Evolutionary conservation across 257 asterid genomes (phyloP).

Genomic region (Anisodus acutangulus): DNA sequence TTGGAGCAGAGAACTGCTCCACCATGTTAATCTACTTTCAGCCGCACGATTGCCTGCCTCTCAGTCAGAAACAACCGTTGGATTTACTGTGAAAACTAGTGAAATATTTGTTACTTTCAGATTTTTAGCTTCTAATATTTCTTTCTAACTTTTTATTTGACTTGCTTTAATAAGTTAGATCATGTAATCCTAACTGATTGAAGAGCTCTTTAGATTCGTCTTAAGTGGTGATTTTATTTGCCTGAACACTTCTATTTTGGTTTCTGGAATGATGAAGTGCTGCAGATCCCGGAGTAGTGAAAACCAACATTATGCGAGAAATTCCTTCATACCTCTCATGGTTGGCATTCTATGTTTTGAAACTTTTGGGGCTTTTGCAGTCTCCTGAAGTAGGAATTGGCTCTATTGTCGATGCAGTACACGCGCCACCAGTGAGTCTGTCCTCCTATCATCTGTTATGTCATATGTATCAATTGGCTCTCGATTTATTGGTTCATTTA

Average conservation of each 20-base stretch:
- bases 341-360: conserved; percentile 52
- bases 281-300: conserved; percentile 88
- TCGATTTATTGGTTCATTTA: neutral
- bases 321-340: conserved; percentile 57
- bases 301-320: conserved; percentile 88
- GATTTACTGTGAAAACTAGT: neutral
- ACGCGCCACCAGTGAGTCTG: conserved; percentile 75
- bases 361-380: conserved; percentile 71
- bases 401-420: conserved; percentile 79
- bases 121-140: conserved; percentile 7
- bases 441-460: neutral
- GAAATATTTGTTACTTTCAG: conserved; percentile 5
- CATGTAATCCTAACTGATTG: neutral
- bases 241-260: neutral
- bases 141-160: neutral
- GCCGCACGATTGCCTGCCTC: neutral
- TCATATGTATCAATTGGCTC: neutral
- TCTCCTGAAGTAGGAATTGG: conserved; percentile 62
- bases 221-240: conserved; percentile 3
- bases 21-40: conserved; percentile 17
- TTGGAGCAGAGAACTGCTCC: neutral
- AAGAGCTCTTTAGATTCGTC: neutral
- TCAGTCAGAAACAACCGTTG: neutral
- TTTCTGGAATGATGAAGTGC: conserved; percentile 50
- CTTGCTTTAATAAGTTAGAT: neutral